Evolutionary conservation across 169 alveolate species (phyloP), one percentile per base, ranked within the genome.

Genomic region (Cyclospora cayetanensis): DNA sequence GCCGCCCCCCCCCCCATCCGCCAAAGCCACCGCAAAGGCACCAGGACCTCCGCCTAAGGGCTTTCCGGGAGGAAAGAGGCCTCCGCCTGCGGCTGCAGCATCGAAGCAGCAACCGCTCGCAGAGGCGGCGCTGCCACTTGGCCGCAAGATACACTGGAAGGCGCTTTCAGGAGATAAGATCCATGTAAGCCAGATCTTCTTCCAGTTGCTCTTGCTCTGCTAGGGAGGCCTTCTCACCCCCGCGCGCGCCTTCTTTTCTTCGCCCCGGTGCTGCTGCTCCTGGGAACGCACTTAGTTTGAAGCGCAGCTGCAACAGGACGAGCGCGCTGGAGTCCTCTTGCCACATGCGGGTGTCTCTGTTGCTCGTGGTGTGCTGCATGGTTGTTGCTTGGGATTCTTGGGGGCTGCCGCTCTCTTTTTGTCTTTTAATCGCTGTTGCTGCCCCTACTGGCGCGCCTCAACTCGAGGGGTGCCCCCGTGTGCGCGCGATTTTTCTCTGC

Each of bases 81-180:
- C 84, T 74, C 84, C 84, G 34, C 84, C 84, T 37, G 65, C 55
- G 41, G 83, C 83, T 22, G 63, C 85, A 37, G 55, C 79, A 25
- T 7, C 9, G 80, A 18, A 77, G 43, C n/a, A 34, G 34, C 2
- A 43, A 18, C 72, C 72, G 18, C 41, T 70, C 1, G 15, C 88
- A 12, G 70, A 77, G 50, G 72, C 72, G 25, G 70, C 90, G 72
- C 94, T 91, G 34, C 95, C 95, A 25, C 46, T 93, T 37, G 93
- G 94, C 11, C 80, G 95, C 43, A 70, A 90, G 74, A 93, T 93
- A 35, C 95, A 93, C 90, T 93, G 95, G 95, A 93, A 93, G 60
- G 92, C 94, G 0, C 90, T 93, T 11, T 41, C 86, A 18, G 93
- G 92, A 7, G 95, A 90, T 34, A 68, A 68, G 31, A 84, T 84